Percentiles rank a stretch among this genome's conserved stretches.
Evolutionary conservation across 306 rosid genomes (phyloP).

Genomic region (Medicago lupulina): DNA sequence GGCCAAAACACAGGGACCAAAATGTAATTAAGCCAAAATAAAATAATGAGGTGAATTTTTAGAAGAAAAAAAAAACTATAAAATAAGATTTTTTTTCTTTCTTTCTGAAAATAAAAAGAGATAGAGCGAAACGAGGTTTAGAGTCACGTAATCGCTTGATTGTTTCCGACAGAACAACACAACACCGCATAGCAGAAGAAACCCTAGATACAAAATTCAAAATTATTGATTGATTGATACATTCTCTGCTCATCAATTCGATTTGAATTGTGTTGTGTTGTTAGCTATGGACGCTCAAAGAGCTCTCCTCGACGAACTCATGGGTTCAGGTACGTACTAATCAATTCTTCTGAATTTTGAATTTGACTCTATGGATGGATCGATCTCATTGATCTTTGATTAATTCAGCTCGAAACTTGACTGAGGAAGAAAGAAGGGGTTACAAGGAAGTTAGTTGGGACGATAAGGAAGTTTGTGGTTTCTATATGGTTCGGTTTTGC

Average conservation of each 20-base stretch:
- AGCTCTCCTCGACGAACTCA: slow-evolving; percentile 97
- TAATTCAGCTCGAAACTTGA: slow-evolving; percentile 82
- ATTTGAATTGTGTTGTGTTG: not conserved
- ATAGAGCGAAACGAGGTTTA: no score
- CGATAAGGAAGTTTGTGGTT: slow-evolving; percentile 89
- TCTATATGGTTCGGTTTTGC: slow-evolving; percentile 97
- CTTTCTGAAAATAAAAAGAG: no score
- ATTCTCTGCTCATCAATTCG: not conserved
- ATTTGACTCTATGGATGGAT: not conserved
- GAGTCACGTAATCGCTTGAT: no score
- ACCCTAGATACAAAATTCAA: not conserved
- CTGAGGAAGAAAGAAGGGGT: slow-evolving; percentile 91
- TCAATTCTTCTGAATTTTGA: not conserved
- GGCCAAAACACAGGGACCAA: no score
- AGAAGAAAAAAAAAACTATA: no score
- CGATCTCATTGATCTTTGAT: not conserved
- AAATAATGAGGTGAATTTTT: no score
- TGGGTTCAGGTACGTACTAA: slow-evolving; percentile 76
- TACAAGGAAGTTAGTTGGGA: slow-evolving; percentile 89
- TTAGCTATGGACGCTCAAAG: slow-evolving; percentile 93
- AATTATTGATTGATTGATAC: not conserved
- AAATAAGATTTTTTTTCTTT: no score
- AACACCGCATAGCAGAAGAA: not conserved
- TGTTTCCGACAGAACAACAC: no score
- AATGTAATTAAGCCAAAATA: no score